These are phyloP conservation scores for Candida tetrigidarum DNA, from an alignment of 1,139 yeast genomes.

Conservation along the genomic window DNA sequence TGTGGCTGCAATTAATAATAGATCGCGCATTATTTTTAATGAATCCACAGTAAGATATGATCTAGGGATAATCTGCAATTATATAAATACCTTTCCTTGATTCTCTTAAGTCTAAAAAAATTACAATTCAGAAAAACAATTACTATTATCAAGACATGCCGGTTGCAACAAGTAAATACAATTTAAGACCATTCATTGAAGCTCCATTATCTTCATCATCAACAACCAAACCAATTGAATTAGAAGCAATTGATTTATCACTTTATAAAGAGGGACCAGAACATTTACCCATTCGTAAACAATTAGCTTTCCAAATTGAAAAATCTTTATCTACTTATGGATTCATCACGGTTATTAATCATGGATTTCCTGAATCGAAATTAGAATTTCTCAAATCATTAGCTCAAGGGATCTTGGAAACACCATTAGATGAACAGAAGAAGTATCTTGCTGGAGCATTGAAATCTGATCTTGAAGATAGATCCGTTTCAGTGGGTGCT, in stretches of 20 bases:
- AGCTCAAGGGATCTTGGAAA: constrained; percentile 40
- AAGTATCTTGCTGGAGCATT: constrained; percentile 38
- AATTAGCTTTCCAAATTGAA: constrained; percentile 37
- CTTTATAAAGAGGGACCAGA: constrained; percentile 39
- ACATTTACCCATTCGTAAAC: constrained; percentile 25
- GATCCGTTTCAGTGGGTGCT: constrained; percentile 32
- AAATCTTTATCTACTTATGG: constrained; percentile 47
- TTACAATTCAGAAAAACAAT: not conserved
- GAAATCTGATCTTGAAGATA: constrained; percentile 34
- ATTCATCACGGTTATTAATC: constrained; percentile 45
- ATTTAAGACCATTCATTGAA: constrained; percentile 37
- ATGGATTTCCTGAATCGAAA: constrained; percentile 34
- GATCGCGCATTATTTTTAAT: not conserved
- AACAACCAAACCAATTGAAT: constrained; percentile 26
- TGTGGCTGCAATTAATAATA: constrained; percentile 3
- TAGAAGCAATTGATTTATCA: constrained; percentile 42
- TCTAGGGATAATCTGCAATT: no score
- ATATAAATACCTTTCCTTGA: constrained; percentile 3
- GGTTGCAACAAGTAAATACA: constrained; percentile 24
- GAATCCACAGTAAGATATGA: constrained; percentile 1
- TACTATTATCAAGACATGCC: constrained; percentile 13
- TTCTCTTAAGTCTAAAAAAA: not conserved
- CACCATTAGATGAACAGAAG: constrained; percentile 46
- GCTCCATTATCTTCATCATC: constrained; percentile 25
- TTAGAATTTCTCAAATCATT: constrained; percentile 37